Base-by-base conservation (phyloP, 768 basidiomycete genomes). In the Chiua virens region DNA sequence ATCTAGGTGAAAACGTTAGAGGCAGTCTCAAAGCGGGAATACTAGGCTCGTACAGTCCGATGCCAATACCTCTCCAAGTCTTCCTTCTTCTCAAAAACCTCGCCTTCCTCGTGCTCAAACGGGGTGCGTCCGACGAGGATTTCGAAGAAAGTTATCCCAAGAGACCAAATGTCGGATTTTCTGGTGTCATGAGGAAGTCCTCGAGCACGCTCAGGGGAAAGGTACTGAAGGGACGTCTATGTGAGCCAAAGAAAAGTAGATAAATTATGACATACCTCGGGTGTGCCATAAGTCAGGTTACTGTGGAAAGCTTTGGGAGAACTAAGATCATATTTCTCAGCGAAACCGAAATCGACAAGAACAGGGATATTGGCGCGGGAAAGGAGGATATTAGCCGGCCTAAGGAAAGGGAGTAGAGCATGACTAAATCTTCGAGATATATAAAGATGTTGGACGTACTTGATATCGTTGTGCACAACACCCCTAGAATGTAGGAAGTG, bases 341-440 rank as follows among this genome's bases (percentile, higher is more conserved):
- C 92, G 60, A 98, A 99, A 1, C 97, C 96, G 62, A 97, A 99
- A 69, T 98, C 97, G 34, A 97, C 88, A 4, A 98, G 80, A 4
- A 97, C 88, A 1, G 93, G 92, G 2, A 93, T 73, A 60, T 86
- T 86, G 56, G 85, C 78, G 48, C 73, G 70, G 1, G 89, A 89
- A 41, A 99, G 76, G 3, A 99, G 79, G 58, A 99, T 92, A 63
- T 99, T 99, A 15, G 93, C 91, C 1, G 93, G 93, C 61, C 92
- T 95, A 56, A 14, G 9, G 25, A 32, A 32, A 34, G 25, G 27
- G 4, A 9, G 21, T 6, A 50, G 25, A 53, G 37, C 21, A 21
- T 45, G 38, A 15, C 17, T n/a, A 23, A 22, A 22, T 44, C 15
- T 4, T 34, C 7, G 34, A 13, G 13, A 18, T 15, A 11, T 21